phyloP scores from a whole-genome alignment of 768 basidiomycete species.

The Pisolithus sp. region DNA sequence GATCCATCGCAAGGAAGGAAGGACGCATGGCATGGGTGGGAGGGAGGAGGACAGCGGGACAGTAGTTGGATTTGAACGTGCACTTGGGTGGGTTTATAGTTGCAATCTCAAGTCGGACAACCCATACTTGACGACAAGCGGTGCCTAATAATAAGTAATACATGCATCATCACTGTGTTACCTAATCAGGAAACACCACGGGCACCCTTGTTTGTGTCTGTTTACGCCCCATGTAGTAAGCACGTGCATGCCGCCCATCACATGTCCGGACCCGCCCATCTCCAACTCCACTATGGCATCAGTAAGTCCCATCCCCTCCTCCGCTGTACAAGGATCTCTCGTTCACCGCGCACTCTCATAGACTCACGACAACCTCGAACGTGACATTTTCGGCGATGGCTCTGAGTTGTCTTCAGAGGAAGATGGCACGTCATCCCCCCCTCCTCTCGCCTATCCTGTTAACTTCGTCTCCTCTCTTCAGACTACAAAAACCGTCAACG shows the following conservation, averaged over 20 bases:
- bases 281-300: conserved; percentile 6
- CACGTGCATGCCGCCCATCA: neutral
- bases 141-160: neutral
- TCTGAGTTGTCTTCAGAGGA: conserved; percentile 80
- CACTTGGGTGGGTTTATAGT: no score
- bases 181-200: neutral
- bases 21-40: conserved; percentile 5
- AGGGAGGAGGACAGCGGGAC: no score
- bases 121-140: no score
- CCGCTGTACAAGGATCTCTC: no score
- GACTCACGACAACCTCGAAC: conserved; percentile 40
- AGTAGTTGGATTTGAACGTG: no score
- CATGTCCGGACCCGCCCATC: no score
- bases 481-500: conserved; percentile 39
- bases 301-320: neutral
- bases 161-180: neutral
- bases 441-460: neutral
- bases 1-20: conserved; percentile 19
- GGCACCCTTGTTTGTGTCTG: neutral
- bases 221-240: neutral
- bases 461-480: conserved; percentile 15
- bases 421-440: conserved; percentile 33
- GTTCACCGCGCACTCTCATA: neutral
- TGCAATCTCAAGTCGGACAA: no score
- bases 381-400: conserved; percentile 78